phyloP scores from a whole-genome alignment of 2,329 filamentous ascomycete genomes.

The Lecanicillium sp. region DNA sequence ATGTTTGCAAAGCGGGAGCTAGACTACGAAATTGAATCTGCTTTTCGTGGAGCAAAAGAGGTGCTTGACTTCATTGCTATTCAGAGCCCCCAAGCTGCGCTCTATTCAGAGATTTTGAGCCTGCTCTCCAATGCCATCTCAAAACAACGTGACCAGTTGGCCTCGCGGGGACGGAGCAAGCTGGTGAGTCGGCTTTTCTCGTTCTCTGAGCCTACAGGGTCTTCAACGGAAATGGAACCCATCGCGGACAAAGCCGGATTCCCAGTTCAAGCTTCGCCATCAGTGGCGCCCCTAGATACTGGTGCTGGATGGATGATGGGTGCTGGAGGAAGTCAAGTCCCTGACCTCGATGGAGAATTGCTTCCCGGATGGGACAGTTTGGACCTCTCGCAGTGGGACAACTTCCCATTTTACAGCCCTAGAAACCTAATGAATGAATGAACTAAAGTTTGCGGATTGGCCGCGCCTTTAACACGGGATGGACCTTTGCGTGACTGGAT shows the following conservation, averaged over 20 bases:
- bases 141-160: conserved; percentile 25
- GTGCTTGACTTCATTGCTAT: conserved; percentile 39
- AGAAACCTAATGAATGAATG: conserved; percentile 5
- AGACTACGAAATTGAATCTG: conserved; percentile 35
- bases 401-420: conserved; percentile 17
- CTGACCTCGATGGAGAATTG: conserved; percentile 4
- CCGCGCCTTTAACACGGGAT: too few species aligned
- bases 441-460: too few species aligned
- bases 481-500: too few species aligned
- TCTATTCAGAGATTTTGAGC: conserved; percentile 49
- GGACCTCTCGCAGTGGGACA: conserved; percentile 24
- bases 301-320: not conserved
- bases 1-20: conserved; percentile 42
- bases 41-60: conserved; percentile 41
- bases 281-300: too few species aligned
- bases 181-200: conserved; percentile 21
- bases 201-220: not conserved
- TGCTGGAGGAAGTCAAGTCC: not conserved
- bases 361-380: conserved; percentile 19
- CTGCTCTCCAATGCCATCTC: conserved; percentile 36
- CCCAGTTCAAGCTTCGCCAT: too few species aligned
- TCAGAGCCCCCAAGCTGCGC: conserved; percentile 47
- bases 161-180: conserved; percentile 14
- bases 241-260: too few species aligned
- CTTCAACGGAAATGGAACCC: too few species aligned